A percentile compares a stretch with the other conserved stretches of the same genome.
These are phyloP conservation scores for Phytophthora melonis DNA, from an alignment of 352 stramenopile species.

Conservation along the genomic window DNA sequence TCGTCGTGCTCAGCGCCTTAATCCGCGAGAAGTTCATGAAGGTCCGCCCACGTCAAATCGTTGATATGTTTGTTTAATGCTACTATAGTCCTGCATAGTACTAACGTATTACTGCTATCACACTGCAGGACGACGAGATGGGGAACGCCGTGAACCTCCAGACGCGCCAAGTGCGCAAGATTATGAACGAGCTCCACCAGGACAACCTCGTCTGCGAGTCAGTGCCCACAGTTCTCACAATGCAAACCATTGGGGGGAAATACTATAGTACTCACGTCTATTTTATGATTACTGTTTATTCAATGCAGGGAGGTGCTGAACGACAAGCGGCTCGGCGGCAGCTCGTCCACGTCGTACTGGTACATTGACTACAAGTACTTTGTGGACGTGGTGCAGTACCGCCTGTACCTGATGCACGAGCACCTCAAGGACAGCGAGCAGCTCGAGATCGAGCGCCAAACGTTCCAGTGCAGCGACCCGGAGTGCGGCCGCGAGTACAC, in stretches of 20 bases:
- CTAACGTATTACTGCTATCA: conserved; percentile 1
- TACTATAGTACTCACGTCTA: conserved; percentile 20
- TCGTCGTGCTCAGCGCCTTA: conserved; percentile 87
- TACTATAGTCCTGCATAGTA: not conserved
- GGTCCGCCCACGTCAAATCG: conserved; percentile 35
- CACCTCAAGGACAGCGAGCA: conserved; percentile 89
- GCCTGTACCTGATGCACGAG: conserved; percentile 89
- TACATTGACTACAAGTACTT: conserved; percentile 95
- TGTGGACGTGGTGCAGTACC: conserved; percentile 90
- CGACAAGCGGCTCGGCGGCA: conserved; percentile 86
- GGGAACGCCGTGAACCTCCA: conserved; percentile 89
- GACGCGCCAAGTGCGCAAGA: conserved; percentile 90
- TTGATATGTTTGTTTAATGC: not conserved
- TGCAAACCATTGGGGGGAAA: not conserved
- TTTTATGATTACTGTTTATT: not conserved
- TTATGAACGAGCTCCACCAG: conserved; percentile 90
- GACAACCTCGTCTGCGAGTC: conserved; percentile 89
- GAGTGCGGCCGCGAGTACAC: conserved; percentile 91
- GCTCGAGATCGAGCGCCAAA: conserved; percentile 89
- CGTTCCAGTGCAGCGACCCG: conserved; percentile 86
- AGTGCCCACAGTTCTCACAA: conserved; percentile 13
- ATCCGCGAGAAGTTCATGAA: conserved; percentile 92
- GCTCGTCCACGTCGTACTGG: conserved; percentile 90
- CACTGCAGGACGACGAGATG: conserved; percentile 85
- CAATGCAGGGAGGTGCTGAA: conserved; percentile 82